Evolutionary conservation across 2,329 filamentous ascomycete species (phyloP).

Genomic region (Fusarium sp.): DNA sequence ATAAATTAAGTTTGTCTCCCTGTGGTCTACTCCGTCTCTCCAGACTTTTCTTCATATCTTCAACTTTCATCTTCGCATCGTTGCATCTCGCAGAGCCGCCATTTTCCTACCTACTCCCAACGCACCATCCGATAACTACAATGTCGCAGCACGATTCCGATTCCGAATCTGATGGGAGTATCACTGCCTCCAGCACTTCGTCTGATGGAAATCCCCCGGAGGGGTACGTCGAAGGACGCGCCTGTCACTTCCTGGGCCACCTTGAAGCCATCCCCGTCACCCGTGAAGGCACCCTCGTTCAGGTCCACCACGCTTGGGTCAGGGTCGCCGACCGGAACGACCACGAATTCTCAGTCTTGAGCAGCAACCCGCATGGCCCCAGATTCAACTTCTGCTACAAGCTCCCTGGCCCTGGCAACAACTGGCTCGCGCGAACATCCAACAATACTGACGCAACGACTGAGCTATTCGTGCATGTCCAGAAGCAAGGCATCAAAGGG

Average conservation of each 20-base stretch:
- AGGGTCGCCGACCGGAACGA: rapidly evolving
- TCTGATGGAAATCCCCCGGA: rapidly evolving
- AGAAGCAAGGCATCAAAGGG: background rate
- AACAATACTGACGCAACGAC: rapidly evolving
- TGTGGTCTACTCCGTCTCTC: background rate
- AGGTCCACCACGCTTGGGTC: background rate
- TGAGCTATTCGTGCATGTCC: background rate
- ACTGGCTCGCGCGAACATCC: background rate
- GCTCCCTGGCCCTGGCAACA: background rate
- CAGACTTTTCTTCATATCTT: background rate
- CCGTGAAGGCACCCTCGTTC: background rate
- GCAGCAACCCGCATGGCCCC: rapidly evolving
- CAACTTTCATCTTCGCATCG: background rate
- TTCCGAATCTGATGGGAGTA: background rate
- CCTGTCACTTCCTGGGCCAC: background rate
- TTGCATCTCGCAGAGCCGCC: background rate
- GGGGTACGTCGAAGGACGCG: background rate
- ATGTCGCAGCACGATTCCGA: background rate
- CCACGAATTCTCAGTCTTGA: background rate
- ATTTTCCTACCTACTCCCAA: background rate
- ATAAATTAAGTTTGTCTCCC: background rate
- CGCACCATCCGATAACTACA: background rate
- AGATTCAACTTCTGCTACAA: background rate
- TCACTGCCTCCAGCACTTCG: background rate
- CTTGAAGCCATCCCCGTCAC: background rate